These are phyloP conservation scores for Chrysosporium queenslandicum DNA, from an alignment of 2,329 filamentous ascomycete genomes.

Conservation along the genomic window DNA sequence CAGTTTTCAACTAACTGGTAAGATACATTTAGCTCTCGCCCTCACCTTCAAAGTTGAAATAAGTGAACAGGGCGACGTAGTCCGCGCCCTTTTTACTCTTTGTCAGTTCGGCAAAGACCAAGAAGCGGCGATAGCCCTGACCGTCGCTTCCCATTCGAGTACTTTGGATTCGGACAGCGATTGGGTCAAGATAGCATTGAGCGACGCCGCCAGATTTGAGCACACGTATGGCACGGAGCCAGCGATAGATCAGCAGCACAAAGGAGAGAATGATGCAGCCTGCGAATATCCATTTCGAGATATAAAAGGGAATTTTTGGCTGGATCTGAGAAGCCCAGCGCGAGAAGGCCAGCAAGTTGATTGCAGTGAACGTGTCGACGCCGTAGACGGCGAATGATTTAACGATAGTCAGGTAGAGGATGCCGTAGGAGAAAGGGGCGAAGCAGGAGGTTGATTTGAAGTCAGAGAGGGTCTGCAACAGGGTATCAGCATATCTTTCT, in stretches of 20 bases:
- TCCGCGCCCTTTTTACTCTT: slow-evolving; percentile 85
- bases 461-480: slow-evolving; percentile 50
- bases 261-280: slow-evolving; percentile 86
- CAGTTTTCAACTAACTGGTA: slow-evolving; percentile 14
- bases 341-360: slow-evolving; percentile 82
- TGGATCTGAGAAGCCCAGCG: slow-evolving; percentile 77
- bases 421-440: slow-evolving; percentile 68
- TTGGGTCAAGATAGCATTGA: slow-evolving; percentile 78
- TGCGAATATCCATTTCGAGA: slow-evolving; percentile 92
- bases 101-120: slow-evolving; percentile 86
- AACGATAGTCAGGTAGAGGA: slow-evolving; percentile 69
- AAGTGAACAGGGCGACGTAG: slow-evolving; percentile 82
- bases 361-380: slow-evolving; percentile 84
- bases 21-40: slow-evolving; percentile 6
- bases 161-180: slow-evolving; percentile 77
- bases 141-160: slow-evolving; percentile 59
- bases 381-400: slow-evolving; percentile 75
- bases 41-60: slow-evolving; percentile 62
- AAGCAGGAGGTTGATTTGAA: slow-evolving; percentile 77
- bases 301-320: slow-evolving; percentile 62
- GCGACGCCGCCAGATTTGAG: slow-evolving; percentile 79
- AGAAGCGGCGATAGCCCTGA: slow-evolving; percentile 75
- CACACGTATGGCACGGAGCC: slow-evolving; percentile 66
- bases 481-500: neutral
- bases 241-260: slow-evolving; percentile 69